phyloP scores from a whole-genome alignment of 2,329 filamentous ascomycete species.

The Hymenoscyphus occultus region DNA sequence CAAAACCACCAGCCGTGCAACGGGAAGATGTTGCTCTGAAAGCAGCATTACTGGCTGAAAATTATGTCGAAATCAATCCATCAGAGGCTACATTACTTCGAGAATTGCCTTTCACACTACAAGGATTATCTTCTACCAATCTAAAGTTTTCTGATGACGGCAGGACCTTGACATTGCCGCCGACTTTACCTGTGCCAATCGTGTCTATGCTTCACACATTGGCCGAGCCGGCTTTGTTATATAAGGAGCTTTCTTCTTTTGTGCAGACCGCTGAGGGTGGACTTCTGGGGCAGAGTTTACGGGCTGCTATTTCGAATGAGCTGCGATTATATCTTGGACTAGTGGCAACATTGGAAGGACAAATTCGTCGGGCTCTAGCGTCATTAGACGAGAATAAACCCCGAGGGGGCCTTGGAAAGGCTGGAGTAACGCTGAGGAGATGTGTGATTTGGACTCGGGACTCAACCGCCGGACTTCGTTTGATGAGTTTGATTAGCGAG shows the following conservation, averaged over 20 bases:
- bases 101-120: constrained; percentile 88
- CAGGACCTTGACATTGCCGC: constrained; percentile 66
- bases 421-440: constrained; percentile 88
- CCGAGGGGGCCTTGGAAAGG: constrained; percentile 71
- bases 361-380: constrained; percentile 79
- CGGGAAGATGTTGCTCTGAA: constrained; percentile 40
- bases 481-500: constrained; percentile 93
- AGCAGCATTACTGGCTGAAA: constrained; percentile 55
- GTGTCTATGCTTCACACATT: constrained; percentile 84
- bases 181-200: constrained; percentile 77
- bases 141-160: constrained; percentile 70
- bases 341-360: constrained; percentile 87
- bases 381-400: constrained; percentile 67
- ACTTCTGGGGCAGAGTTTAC: constrained; percentile 85
- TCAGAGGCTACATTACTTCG: constrained; percentile 65
- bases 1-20: constrained; percentile 29
- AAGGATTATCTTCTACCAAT: constrained; percentile 85
- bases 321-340: constrained; percentile 85
- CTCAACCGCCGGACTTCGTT: constrained; percentile 87
- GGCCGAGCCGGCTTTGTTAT: constrained; percentile 91
- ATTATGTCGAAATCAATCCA: constrained; percentile 56
- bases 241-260: constrained; percentile 75
- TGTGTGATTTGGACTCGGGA: constrained; percentile 98
- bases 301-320: constrained; percentile 81
- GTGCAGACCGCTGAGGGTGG: constrained; percentile 78